Evolutionary conservation across 805 yeast species (phyloP), one percentile per base, ranked within the genome.

Genomic region (Saccharomycopsis guyanensis): DNA sequence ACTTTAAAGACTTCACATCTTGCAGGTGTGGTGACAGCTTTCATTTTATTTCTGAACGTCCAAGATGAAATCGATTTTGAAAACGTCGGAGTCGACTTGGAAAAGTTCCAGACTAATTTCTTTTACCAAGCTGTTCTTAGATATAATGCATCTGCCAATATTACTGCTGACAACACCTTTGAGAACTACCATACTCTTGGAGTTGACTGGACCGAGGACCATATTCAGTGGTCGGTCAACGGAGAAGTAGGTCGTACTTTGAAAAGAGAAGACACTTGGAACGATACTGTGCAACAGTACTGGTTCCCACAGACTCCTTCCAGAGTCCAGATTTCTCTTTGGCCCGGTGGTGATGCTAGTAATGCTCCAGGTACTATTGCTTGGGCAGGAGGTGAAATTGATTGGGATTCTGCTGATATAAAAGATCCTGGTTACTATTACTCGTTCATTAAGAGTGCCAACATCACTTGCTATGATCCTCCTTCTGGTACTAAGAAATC

Each of bases 1-100:
- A 73, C 68, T 42, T 57, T 87, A 57, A 87, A 82, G 67, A 69
- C 91, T 0, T 83, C 96, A 1, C 85, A 78, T 59, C 73, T 72
- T 33, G 70, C 65, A 7, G 97, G 97, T 71, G 96, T 88, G 32
- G 75, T 88, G 49, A 73, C 94, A 13, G 89, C 95, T 25, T 77
- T 80, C 57, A 86, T 88, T 63, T 62, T 86, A 43, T 82, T 78
- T 64, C 85, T 95, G 5, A 84, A 85, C 60, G 86, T 82, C 36
- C 79, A 85, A 70, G 97, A 88, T 69, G 97, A 89, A 72, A 74
- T 88, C 57, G 97, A 89, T 73, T 80, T 66, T 59, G 96, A 89
- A 68, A 82, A 79, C 55, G 82, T 87, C 53, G 97, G 97, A 49
- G 74, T 75, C 57, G 76, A 83, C 58, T 64, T 85, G 57, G 71